phyloP scores from a whole-genome alignment of 177 flowering plant genomes.

The Tripterygium wilfordii region DNA sequence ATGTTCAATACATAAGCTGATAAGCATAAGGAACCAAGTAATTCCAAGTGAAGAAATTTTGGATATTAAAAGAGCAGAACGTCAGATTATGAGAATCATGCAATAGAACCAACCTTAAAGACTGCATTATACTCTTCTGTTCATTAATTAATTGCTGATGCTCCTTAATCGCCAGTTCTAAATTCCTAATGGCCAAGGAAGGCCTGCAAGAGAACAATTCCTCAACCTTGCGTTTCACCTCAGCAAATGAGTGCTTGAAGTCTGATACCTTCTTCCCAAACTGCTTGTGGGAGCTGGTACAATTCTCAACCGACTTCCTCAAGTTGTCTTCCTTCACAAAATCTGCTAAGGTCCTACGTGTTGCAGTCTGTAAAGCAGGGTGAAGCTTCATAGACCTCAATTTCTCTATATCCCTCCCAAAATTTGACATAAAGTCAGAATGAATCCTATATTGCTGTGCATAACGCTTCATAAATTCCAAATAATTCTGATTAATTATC shows the following conservation, averaged over 20 bases:
- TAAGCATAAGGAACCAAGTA: too few relatives aligned
- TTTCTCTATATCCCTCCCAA: constrained; percentile 66
- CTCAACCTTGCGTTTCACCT: constrained; percentile 70
- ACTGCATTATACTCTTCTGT: constrained; percentile 90
- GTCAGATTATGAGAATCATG: too few relatives aligned
- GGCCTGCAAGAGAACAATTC: constrained; percentile 59
- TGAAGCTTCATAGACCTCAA: constrained; percentile 66
- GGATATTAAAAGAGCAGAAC: too few relatives aligned
- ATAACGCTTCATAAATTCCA: constrained; percentile 74
- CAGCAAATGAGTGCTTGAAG: constrained; percentile 67
- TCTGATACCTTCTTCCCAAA: constrained; percentile 80
- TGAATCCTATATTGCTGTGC: constrained; percentile 66
- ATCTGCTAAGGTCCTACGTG: constrained; percentile 71
- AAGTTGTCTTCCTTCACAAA: constrained; percentile 85
- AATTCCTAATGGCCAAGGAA: constrained; percentile 41
- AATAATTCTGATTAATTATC: constrained; percentile 58
- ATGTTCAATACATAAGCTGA: too few relatives aligned
- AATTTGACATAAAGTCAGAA: constrained; percentile 62
- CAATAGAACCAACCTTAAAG: constrained; percentile 64
- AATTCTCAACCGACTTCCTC: constrained; percentile 60
- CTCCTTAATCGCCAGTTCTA: constrained; percentile 64
- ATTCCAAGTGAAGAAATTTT: too few relatives aligned
- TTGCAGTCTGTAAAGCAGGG: constrained; percentile 69
- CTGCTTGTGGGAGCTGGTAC: constrained; percentile 72
- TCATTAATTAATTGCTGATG: constrained; percentile 62